Conservation (phyloP, 2,329 filamentous ascomycete genomes). For the Aspergillus uvarum region DNA sequence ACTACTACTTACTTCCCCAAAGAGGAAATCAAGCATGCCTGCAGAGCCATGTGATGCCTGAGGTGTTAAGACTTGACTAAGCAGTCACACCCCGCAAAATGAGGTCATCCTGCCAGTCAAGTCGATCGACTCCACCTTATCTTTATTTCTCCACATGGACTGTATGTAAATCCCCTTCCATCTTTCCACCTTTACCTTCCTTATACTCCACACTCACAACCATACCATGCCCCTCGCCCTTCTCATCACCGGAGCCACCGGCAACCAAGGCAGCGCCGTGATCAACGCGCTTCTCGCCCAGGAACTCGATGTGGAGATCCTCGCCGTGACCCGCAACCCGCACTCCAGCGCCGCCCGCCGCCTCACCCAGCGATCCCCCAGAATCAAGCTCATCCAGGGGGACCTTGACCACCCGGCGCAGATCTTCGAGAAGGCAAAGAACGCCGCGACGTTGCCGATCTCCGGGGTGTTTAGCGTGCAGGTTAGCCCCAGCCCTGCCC, state of each 20-base stretch:
- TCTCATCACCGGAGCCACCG: constrained; percentile 15
- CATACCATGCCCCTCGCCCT: constrained; percentile 10
- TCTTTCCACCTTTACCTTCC: background rate
- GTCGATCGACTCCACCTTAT: no score
- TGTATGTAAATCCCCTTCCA: no score
- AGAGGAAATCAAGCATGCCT: no score
- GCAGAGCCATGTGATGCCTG: no score
- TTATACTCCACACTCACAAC: background rate
- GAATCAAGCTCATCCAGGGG: constrained; percentile 58
- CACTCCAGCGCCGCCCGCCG: constrained; percentile 42
- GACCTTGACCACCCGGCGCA: constrained; percentile 53
- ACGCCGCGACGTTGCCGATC: constrained; percentile 41
- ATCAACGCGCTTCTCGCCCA: constrained; percentile 10
- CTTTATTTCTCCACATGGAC: background rate
- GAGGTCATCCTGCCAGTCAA: no score
- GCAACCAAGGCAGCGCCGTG: constrained; percentile 16
- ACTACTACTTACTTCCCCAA: no score
- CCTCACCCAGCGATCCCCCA: constrained; percentile 47
- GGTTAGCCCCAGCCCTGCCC: constrained; percentile 30
- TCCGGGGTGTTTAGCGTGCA: constrained; percentile 66
- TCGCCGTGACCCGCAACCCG: constrained; percentile 15
- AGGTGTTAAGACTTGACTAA: background rate
- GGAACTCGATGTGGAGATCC: constrained; percentile 16
- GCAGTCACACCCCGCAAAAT: background rate
- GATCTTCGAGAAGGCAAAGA: constrained; percentile 52